Percentiles rank a stretch among this genome's conserved stretches.
Evolutionary conservation across 1,284 basidiomycete species (phyloP).

Genomic region (Melanopsichium pennsylvanicum): DNA sequence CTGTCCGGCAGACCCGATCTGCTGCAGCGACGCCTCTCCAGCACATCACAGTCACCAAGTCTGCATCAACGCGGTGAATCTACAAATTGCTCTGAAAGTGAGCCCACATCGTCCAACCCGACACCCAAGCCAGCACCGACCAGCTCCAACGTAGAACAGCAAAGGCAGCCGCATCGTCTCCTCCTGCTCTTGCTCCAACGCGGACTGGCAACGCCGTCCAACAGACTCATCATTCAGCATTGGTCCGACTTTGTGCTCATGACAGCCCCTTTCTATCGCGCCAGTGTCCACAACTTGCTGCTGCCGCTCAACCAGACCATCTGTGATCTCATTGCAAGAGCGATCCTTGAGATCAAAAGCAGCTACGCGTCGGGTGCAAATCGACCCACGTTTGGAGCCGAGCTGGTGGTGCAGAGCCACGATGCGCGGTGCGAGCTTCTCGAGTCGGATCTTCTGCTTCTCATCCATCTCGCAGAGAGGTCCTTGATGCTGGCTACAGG

Average conservation of each 20-base stretch:
- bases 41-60: slow-evolving; percentile 7
- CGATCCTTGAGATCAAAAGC: slow-evolving; percentile 71
- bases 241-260: slow-evolving; percentile 96
- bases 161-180: slow-evolving; percentile 68
- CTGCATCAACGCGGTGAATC: slow-evolving; percentile 23
- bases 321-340: slow-evolving; percentile 75
- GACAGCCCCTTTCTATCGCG: slow-evolving; percentile 83
- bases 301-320: slow-evolving; percentile 81
- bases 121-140: slow-evolving; percentile 1
- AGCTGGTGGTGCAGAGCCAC: slow-evolving; percentile 22
- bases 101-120: background rate
- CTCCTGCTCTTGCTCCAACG: slow-evolving; percentile 81
- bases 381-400: slow-evolving; percentile 40
- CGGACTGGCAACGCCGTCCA: slow-evolving; percentile 76
- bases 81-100: slow-evolving; percentile 5
- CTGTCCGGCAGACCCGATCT: slow-evolving; percentile 3
- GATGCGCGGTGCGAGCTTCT: slow-evolving; percentile 28
- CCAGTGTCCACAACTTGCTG: slow-evolving; percentile 75
- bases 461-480: slow-evolving; percentile 52
- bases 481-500: slow-evolving; percentile 31
- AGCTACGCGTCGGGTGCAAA: slow-evolving; percentile 56
- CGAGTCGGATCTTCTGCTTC: slow-evolving; percentile 47
- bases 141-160: background rate
- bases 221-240: slow-evolving; percentile 84
- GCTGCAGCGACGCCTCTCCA: slow-evolving; percentile 11